Evolutionary conservation across 805 yeast genomes (phyloP), one percentile per base, ranked within the genome.

Genomic region (Teunomyces pallodes): DNA sequence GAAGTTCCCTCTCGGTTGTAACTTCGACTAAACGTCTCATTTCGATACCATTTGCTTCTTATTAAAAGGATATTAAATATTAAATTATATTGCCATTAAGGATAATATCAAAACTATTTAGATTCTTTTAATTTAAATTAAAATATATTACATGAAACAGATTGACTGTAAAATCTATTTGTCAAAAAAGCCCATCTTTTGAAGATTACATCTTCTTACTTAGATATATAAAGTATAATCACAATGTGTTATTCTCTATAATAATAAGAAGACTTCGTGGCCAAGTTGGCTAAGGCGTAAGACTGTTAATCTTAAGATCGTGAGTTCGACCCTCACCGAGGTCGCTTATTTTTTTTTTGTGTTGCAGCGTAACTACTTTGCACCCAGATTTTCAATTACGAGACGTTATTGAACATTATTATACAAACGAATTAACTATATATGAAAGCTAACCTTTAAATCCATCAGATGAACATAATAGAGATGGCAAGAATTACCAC

Each of bases 1-100:
- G 60, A 74, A 74, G 59, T 74, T 66, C 61, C 46, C 69, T 36
- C 54, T 74, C 45, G 60, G 51, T 51, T 74, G 78, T 62, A 50
- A 58, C 46, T 70, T 69, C 51, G 36, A 42, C 20, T 31, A 32
- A 42, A 8, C 14, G n/a, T n/a, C 13, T 20, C 28, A 13, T 24
- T 6, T 16, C 17, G 9, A 32, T 32, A 13, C 35, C 35, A 13
- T 32, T 16, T 20, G 44, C 13, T 38, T 38, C 9, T 24, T 38
- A 24, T 38, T n/a, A n/a, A 13, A 14, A 32, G 9, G 35, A 5
- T 20, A 20, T 20, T 20, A 32, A 32, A 32, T 6, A 16, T 16
- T 32, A 32, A 13, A 12, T 9, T 8, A 16, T n/a, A 5, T 32
- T 13, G 17, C 8, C n/a, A n/a, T 9, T 32, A 32, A 13, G 9